A percentile compares a stretch with the other conserved stretches of the same genome.
Evolutionary conservation across 2,329 filamentous ascomycete species (phyloP).

Genomic region (Colletotrichum chlorophyti): DNA sequence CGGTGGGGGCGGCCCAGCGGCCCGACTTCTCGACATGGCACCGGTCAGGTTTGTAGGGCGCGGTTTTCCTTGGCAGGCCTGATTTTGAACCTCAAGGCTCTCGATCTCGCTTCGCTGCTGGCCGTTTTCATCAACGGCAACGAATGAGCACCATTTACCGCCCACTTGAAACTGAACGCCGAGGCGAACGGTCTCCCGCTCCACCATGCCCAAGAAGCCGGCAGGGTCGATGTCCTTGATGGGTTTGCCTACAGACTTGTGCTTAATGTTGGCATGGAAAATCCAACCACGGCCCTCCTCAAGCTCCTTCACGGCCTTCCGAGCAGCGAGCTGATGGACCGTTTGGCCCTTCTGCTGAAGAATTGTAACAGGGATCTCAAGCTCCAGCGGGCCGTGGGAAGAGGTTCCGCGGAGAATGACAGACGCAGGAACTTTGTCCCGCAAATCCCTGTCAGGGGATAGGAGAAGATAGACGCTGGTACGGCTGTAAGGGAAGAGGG

Average conservation of each 20-base stretch:
- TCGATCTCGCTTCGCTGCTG: no score
- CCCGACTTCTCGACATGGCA: no score
- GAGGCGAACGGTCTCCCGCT: conserved; percentile 70
- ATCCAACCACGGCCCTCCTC: conserved; percentile 76
- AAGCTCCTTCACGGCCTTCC: conserved; percentile 71
- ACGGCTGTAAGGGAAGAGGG: conserved; percentile 71
- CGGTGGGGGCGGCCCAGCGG: no score
- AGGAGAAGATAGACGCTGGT: conserved; percentile 72
- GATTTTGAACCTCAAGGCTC: no score
- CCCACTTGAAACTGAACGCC: conserved; percentile 72
- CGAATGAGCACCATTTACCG: conserved; percentile 76
- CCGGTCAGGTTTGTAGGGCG: no score
- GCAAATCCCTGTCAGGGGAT: conserved; percentile 51
- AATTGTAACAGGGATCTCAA: conserved; percentile 68
- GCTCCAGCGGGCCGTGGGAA: conserved; percentile 62
- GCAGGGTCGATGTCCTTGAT: conserved; percentile 55
- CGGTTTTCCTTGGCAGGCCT: no score
- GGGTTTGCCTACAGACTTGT: conserved; percentile 47
- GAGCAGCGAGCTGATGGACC: conserved; percentile 74
- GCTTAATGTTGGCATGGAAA: conserved; percentile 55
- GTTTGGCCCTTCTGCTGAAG: conserved; percentile 55
- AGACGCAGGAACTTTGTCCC: conserved; percentile 54
- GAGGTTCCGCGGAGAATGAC: conserved; percentile 66
- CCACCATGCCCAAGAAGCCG: conserved; percentile 65
- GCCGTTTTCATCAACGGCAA: conserved; percentile 65